phyloP scores from a whole-genome alignment of 2,329 filamentous ascomycete species.

The Rutstroemia sp. region DNA sequence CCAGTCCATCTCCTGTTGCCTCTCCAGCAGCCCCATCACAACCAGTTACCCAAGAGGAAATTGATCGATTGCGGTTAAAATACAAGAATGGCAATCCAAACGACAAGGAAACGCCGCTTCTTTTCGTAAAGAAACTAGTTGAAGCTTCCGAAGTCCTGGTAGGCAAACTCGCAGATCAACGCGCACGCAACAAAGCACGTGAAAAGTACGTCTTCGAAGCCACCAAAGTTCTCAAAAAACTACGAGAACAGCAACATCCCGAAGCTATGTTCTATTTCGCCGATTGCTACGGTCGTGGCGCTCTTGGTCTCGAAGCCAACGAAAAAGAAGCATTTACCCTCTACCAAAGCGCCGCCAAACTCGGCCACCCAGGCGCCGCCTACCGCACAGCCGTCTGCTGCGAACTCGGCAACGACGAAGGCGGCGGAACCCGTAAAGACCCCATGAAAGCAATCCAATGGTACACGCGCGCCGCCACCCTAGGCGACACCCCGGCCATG shows the following conservation, averaged over 20 bases:
- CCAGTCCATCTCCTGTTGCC: constrained; percentile 5
- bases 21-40: constrained; percentile 14
- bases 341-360: constrained; percentile 90
- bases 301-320: constrained; percentile 71
- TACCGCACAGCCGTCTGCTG: constrained; percentile 96
- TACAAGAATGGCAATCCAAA: constrained; percentile 62
- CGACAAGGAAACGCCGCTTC: constrained; percentile 64
- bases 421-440: constrained; percentile 85
- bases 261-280: constrained; percentile 94
- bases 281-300: constrained; percentile 78
- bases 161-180: constrained; percentile 56
- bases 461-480: constrained; percentile 87
- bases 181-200: constrained; percentile 64
- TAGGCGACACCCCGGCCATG: constrained; percentile 91
- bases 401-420: constrained; percentile 90
- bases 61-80: constrained; percentile 64
- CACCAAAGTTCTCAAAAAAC: constrained; percentile 85
- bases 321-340: constrained; percentile 88
- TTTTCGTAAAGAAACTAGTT: constrained; percentile 73
- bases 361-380: constrained; percentile 76
- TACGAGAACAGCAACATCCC: constrained; percentile 62
- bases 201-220: constrained; percentile 82
- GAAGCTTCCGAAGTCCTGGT: constrained; percentile 77
- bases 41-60: constrained; percentile 65
- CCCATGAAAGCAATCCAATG: constrained; percentile 93